Percentiles rank a stretch among this genome's conserved stretches.
Evolutionary conservation across 257 asterid genomes (phyloP).

Genomic region (Scutellaria galericulata): DNA sequence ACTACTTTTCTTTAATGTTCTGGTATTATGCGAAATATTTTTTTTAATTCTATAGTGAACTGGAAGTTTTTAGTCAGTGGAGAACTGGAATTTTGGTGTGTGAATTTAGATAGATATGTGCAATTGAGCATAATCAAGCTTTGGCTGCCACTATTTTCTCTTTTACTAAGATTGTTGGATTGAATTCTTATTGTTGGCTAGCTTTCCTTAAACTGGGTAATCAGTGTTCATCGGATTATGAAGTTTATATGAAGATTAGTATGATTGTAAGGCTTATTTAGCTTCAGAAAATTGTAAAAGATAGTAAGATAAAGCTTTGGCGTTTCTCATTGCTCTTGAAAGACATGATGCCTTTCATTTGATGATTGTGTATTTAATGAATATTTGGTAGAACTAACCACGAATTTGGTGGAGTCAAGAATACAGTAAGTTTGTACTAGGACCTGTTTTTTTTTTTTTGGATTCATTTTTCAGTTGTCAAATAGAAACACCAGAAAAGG

Average conservation of each 20-base stretch:
- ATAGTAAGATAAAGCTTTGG: conserved; percentile 4
- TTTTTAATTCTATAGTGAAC: conserved; percentile 1
- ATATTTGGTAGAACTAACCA: not conserved
- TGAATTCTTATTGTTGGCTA: conserved; percentile 1
- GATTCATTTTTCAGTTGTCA: not conserved
- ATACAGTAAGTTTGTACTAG: not conserved
- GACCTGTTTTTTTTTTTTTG: not conserved
- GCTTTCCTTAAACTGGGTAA: conserved; percentile 18
- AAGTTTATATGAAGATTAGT: not conserved
- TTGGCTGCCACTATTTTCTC: not conserved
- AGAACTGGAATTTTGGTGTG: conserved; percentile 26
- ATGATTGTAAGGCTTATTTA: not conserved
- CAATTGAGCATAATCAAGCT: conserved; percentile 27
- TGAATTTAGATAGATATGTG: not conserved
- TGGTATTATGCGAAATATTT: not conserved
- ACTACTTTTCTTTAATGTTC: not conserved
- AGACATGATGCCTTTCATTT: not conserved
- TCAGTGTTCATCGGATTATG: not conserved
- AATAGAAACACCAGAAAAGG: not conserved
- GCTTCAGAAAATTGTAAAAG: not conserved
- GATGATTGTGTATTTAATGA: not conserved
- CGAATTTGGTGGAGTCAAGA: not conserved
- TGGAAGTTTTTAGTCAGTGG: conserved; percentile 22
- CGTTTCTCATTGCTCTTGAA: not conserved
- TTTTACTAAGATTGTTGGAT: conserved; percentile 17